Evolutionary conservation across 1,284 basidiomycete genomes (phyloP), one percentile per base, ranked within the genome.

Genomic region (Pseudozyma tsukubaensis): DNA sequence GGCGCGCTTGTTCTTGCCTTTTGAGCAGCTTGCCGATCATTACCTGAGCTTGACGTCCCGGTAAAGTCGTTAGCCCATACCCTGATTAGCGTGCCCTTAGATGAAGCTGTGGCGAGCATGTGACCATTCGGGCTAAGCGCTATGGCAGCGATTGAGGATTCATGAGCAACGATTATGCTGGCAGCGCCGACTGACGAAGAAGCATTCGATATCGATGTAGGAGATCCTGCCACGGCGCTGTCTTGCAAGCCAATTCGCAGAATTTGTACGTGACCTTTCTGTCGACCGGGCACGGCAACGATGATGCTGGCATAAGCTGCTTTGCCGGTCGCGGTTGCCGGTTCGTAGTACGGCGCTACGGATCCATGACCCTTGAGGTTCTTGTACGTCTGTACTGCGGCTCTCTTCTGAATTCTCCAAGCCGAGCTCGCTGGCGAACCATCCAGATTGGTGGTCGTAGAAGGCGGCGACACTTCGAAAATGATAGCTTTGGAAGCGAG

Each of bases 201-300:
- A 2, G 53, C 36, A 37, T 53, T 64, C 8, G 67, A 44, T 35
- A 53, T 13, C 7, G 29, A 11, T 2, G 44, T 32, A 2, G 12
- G n/a, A 0, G 44, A 21, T 6, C 47, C 44, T 9, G 35, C 21
- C 4, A 12, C 13, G 0, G 34, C 13, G 0, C 40, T 12, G 35
- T 39, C 55, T 18, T 57, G 59, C 18, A 61, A 21, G 16, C 53
- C 45, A 34, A 80, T 39, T 12, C 50, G 47, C 14, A 79, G 35
- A 11, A 81, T 60, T 63, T 82, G 80, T 3, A 82, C 76, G 40
- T 80, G 80, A 0, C 80, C 80, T 45, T 70, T 72, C 39, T 82
- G 79, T 13, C 77, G 59, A 4, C 80, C 80, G 3, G 79, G 70
- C 5, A 82, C 24, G 6, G 77, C 77, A 18, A 81, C 60, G 9